Percentiles rank a stretch among this genome's conserved stretches.
These are phyloP conservation scores for Phialophora macrospora DNA, from an alignment of 2,329 filamentous ascomycete species.

Conservation along the genomic window DNA sequence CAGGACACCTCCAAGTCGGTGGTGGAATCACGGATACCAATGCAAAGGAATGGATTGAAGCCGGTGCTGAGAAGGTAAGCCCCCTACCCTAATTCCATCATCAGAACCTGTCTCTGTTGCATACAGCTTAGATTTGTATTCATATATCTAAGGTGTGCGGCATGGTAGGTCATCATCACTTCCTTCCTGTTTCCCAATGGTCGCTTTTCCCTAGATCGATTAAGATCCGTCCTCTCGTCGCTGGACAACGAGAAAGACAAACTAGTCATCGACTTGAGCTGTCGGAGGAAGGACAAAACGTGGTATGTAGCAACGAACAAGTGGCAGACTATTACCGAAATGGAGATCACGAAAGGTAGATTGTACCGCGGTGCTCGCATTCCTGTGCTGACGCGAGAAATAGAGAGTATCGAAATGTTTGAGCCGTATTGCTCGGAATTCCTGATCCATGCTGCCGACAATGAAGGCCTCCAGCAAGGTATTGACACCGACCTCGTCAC, in stretches of 20 bases:
- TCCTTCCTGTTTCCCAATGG: conserved; percentile 89
- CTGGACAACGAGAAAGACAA: conserved; percentile 76
- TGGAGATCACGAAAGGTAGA: conserved; percentile 84
- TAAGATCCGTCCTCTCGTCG: conserved; percentile 73
- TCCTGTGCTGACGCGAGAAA: conserved; percentile 1
- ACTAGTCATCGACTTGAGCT: conserved; percentile 94
- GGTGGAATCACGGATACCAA: conserved; percentile 91
- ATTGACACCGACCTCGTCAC: conserved; percentile 85
- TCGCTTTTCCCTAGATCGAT: conserved; percentile 75
- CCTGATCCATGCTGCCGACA: conserved; percentile 94
- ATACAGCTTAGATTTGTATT: not conserved
- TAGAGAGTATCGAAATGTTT: conserved; percentile 78
- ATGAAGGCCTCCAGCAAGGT: conserved; percentile 89
- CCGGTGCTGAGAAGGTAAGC: conserved; percentile 84
- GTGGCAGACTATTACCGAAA: conserved; percentile 97
- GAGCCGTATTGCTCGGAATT: conserved; percentile 97
- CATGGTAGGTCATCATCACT: conserved; percentile 86
- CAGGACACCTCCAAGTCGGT: conserved; percentile 79
- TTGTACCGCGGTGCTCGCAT: not conserved
- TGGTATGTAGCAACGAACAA: conserved; percentile 99
- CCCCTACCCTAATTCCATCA: not conserved
- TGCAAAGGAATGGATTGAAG: conserved; percentile 81
- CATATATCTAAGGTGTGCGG: not conserved
- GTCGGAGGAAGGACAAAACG: conserved; percentile 72
- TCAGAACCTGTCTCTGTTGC: not conserved